Conservation (phyloP, 2,329 filamentous ascomycete species). For the Neocatenulostroma microsporum region DNA sequence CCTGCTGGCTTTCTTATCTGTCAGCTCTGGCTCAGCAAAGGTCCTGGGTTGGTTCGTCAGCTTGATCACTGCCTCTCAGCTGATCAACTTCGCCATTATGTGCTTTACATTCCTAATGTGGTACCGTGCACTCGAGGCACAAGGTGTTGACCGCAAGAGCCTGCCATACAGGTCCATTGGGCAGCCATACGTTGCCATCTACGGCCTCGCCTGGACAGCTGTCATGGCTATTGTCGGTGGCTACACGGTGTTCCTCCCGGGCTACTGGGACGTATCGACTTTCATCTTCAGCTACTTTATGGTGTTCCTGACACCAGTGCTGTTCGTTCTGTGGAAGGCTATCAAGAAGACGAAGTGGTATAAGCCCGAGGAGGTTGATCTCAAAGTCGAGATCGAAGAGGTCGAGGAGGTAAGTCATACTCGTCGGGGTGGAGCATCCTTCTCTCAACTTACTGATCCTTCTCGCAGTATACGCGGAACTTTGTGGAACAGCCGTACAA, state of each 20-base stretch:
- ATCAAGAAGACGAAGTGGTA: constrained; percentile 53
- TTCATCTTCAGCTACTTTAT: constrained; percentile 70
- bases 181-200: constrained; percentile 50
- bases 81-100: constrained; percentile 58
- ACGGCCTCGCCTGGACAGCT: constrained; percentile 50
- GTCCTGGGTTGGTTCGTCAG: constrained; percentile 40
- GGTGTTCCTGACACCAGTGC: constrained; percentile 59
- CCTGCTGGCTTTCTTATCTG: constrained; percentile 47
- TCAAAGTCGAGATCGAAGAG: constrained; percentile 54
- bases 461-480: constrained; percentile 5
- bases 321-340: constrained; percentile 66
- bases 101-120: constrained; percentile 50
- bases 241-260: constrained; percentile 42
- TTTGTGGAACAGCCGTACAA: constrained; percentile 12
- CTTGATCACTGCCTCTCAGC: constrained; percentile 55
- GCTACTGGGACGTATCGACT: constrained; percentile 48
- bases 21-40: constrained; percentile 22
- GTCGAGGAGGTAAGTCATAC: too few relatives aligned
- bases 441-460: constrained; percentile 43
- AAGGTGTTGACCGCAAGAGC: constrained; percentile 45
- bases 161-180: constrained; percentile 50
- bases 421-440: too few relatives aligned
- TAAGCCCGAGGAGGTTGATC: constrained; percentile 47
- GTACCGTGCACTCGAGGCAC: constrained; percentile 45
- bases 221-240: constrained; percentile 69